Conservation (phyloP, 208 protist species). For the Sergeia podlipaevii region DNA sequence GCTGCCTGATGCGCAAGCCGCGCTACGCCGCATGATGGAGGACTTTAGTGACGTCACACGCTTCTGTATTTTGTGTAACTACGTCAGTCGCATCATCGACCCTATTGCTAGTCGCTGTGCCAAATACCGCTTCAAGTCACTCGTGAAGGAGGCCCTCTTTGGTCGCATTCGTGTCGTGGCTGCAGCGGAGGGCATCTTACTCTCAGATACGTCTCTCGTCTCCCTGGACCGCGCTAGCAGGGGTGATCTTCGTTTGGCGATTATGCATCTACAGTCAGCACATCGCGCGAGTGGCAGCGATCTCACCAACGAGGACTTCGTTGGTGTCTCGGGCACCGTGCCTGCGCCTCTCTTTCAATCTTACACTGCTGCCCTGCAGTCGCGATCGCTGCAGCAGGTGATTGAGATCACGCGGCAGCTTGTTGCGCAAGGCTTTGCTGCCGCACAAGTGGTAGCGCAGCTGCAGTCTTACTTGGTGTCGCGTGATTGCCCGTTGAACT, state of each 20-base stretch:
- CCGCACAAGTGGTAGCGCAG: conserved; percentile 67
- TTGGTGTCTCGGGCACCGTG: conserved; percentile 80
- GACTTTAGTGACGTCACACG: conserved; percentile 97
- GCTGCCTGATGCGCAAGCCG: conserved; percentile 97
- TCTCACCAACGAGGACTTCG: conserved; percentile 77
- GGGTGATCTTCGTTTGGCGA: conserved; percentile 97
- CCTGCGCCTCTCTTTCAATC: conserved; percentile 45
- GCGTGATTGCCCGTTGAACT: conserved; percentile 49
- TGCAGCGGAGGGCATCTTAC: conserved; percentile 75
- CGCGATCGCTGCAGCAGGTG: conserved; percentile 48
- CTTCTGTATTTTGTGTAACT: conserved; percentile 99
- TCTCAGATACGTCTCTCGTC: conserved; percentile 57
- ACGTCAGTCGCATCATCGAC: conserved; percentile 98
- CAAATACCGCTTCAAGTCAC: conserved; percentile 98
- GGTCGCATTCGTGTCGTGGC: conserved; percentile 89
- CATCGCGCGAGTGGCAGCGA: conserved; percentile 76
- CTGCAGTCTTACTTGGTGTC: conserved; percentile 73
- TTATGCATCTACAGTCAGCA: conserved; percentile 95
- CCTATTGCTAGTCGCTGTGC: conserved; percentile 99
- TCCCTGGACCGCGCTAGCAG: conserved; percentile 83
- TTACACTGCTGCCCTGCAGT: conserved; percentile 58
- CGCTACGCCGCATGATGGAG: conserved; percentile 98
- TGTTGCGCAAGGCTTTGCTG: conserved; percentile 69
- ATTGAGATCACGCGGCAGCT: conserved; percentile 48
- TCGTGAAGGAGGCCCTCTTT: conserved; percentile 82